Conservation (phyloP, 148 eudicot genomes). For the Rhododendron vialii region DNA sequence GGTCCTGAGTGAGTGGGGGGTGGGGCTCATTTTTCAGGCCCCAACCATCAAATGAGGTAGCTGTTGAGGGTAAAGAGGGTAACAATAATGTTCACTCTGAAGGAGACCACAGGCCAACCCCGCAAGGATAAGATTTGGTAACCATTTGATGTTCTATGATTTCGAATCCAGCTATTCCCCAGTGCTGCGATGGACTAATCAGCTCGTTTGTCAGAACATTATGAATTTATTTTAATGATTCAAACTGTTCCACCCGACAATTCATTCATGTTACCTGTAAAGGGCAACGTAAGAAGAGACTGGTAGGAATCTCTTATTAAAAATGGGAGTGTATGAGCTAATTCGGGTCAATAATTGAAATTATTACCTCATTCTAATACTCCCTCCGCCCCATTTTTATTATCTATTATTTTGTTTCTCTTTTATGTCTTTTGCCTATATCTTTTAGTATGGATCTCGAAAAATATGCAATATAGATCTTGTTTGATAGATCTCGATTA, state of each 20-base stretch:
- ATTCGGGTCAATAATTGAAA: not conserved
- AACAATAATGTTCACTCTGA: not conserved
- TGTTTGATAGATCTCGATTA: too few relatives aligned
- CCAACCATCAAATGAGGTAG: constrained; percentile 1
- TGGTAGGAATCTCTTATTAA: not conserved
- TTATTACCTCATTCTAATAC: not conserved
- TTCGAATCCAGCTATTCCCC: not conserved
- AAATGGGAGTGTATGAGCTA: too few relatives aligned
- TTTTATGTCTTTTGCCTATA: too few relatives aligned
- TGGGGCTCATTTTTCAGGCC: not conserved
- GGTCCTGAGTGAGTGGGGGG: not conserved
- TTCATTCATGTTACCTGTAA: not conserved
- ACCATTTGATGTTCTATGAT: not conserved
- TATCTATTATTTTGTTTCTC: too few relatives aligned
- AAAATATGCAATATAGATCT: too few relatives aligned
- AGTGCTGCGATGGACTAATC: not conserved
- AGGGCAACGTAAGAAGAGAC: not conserved
- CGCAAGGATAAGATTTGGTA: not conserved
- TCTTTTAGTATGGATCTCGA: too few relatives aligned
- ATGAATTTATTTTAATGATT: too few relatives aligned
- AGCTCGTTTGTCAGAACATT: too few relatives aligned
- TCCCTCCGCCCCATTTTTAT: too few relatives aligned
- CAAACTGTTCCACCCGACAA: not conserved
- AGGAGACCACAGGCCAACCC: constrained; percentile 16
- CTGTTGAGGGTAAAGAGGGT: not conserved